Evolutionary conservation across 208 protist genomes (phyloP).

Genomic region (Wallacemonas rigidus): DNA sequence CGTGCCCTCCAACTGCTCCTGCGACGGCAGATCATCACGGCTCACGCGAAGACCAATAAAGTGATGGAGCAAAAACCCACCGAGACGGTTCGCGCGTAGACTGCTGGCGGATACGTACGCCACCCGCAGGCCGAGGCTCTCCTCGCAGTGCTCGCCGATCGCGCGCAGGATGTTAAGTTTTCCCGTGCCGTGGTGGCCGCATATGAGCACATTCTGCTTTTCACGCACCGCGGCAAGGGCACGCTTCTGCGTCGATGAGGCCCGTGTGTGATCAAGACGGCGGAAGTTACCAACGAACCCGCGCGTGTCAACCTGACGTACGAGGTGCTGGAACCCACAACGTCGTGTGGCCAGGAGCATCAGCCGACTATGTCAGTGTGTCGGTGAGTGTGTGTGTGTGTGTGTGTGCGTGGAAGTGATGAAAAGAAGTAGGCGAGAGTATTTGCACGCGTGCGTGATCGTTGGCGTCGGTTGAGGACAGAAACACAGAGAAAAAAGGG

Average conservation of each 20-base stretch:
- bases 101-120: slow-evolving; percentile 78
- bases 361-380: background rate
- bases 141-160: slow-evolving; percentile 67
- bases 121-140: slow-evolving; percentile 37
- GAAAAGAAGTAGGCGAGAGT: background rate
- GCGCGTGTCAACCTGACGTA: slow-evolving; percentile 74
- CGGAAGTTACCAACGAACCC: slow-evolving; percentile 78
- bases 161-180: slow-evolving; percentile 83
- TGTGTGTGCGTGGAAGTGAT: background rate
- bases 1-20: slow-evolving; percentile 86
- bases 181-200: slow-evolving; percentile 75
- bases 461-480: too few relatives aligned
- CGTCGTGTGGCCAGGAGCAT: slow-evolving; percentile 7
- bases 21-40: slow-evolving; percentile 77
- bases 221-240: slow-evolving; percentile 34
- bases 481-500: too few relatives aligned
- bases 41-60: slow-evolving; percentile 81
- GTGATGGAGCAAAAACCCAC: slow-evolving; percentile 69
- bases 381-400: background rate
- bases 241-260: slow-evolving; percentile 39
- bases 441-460: background rate
- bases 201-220: slow-evolving; percentile 71
- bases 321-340: slow-evolving; percentile 45
- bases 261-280: slow-evolving; percentile 39
- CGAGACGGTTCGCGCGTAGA: slow-evolving; percentile 62